Base-by-base conservation (phyloP, 495 filamentous ascomycete genomes). In the Staphylotrichum longicolle region DNA sequence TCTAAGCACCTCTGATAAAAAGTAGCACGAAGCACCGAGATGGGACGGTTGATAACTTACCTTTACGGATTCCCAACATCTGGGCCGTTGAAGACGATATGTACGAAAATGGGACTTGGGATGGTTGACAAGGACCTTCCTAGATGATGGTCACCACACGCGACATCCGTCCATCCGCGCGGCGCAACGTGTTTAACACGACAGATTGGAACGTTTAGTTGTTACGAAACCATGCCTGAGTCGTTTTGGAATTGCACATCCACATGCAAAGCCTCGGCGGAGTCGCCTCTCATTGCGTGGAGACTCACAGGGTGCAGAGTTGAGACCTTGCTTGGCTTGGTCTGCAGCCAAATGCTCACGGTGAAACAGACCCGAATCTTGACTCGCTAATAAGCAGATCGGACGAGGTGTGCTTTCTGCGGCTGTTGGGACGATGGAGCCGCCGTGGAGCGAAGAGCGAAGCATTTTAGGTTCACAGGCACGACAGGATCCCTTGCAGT, bases 341-440 rank as follows among this genome's bases (percentile, higher is more conserved):
- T 6, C 6, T 20, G 33, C 50, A 37, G 11, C 34, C 33, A 53
- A 20, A 41, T 10, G 20, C 20, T 27, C 15, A 3, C 39, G 14
- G 41, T 56, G 54, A 56, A 56, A 56, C 54, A 45, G 41, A 39
- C 40, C 11, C 54, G 54, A 35, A 39, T 34, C 5, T 34, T 30
- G 41, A 46, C 10, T 46, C 41, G 30, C 30, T n/a, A n/a, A n/a
- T n/a, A n/a, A 46, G 46, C 40, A 34, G 40, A 34, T 46, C 11
- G 8, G 54, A 44, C 20, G 54, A 10, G 46, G 40, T 15, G 20
- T 27, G 0, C 20, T 27, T 27, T 27, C 20, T 14, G 27, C 6
- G 9, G 20, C 15, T 30, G n/a, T 9, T 47, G 15, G 3, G 14
- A 27, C 30, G 20, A 27, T 27, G 1, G 1, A 27, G 20, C 20